phyloP scores from a whole-genome alignment of 192 early-diverging fungal species.

The Umbelopsis ramanniana region DNA sequence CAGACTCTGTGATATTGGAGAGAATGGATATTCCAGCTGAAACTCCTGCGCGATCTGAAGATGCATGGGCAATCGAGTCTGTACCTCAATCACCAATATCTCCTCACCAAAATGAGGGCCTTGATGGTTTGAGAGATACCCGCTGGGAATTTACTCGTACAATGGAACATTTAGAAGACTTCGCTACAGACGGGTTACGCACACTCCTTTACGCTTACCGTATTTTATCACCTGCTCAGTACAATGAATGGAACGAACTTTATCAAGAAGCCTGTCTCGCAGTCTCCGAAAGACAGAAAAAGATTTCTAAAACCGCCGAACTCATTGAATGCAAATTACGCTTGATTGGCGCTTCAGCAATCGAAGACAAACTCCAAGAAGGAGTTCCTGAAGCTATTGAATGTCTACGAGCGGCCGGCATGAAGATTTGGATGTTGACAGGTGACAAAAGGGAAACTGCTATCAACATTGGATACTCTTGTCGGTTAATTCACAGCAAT shows the following conservation, averaged over 20 bases:
- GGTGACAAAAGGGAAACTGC: slow-evolving; percentile 93
- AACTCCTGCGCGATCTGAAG: background rate
- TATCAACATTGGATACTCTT: slow-evolving; percentile 88
- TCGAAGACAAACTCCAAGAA: slow-evolving; percentile 11
- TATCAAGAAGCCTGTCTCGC: slow-evolving; percentile 4
- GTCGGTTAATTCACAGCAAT: slow-evolving; percentile 61
- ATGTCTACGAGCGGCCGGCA: slow-evolving; percentile 2
- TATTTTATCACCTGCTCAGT: background rate
- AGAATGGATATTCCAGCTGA: slow-evolving; percentile 66
- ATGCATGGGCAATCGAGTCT: background rate
- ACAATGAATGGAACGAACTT: background rate
- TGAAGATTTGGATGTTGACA: slow-evolving; percentile 67
- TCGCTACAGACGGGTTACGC: slow-evolving; percentile 1
- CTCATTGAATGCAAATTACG: slow-evolving; percentile 11
- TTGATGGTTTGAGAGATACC: slow-evolving; percentile 12
- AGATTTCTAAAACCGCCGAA: background rate
- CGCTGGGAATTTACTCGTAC: slow-evolving; percentile 9
- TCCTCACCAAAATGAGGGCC: background rate
- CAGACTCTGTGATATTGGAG: slow-evolving; percentile 78
- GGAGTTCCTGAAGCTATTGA: slow-evolving; percentile 12
- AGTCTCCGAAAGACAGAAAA: background rate
- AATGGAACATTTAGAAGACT: slow-evolving; percentile 12
- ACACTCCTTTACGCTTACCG: slow-evolving; percentile 6
- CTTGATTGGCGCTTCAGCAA: slow-evolving; percentile 7
- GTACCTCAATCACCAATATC: background rate